Base-by-base conservation (phyloP, 164 flowering plant genomes). In the Tinospora cordifolia region DNA sequence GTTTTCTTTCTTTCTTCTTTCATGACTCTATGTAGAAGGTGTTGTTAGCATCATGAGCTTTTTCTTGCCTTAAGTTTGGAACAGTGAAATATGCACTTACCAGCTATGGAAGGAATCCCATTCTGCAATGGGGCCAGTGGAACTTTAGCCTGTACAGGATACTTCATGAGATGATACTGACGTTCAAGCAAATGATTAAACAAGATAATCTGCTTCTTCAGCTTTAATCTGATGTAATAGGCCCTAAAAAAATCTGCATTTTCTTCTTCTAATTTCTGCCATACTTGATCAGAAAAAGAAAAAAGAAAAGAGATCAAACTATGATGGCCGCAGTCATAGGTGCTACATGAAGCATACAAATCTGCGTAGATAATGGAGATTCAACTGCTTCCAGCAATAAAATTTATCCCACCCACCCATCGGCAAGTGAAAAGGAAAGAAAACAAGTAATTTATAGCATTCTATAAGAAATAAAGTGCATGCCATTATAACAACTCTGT, bases 211-310 rank as follows among this genome's bases (percentile, higher is more conserved):
- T 94, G 99, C 71, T 88, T 92, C 84, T 92, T 94, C 85, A 94
- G 75, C 78, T 91, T 88, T 60, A 94, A 80, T 81, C 99, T 86
- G 70, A 90, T 87, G 81, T 90, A 90, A 73, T 94, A 94, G 1
- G 97, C 97, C 79, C 91, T 85, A 86, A 94, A 94, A 76, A 94
- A 94, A 57, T 92, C 99, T 10, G 92, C 87, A 86, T 94, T 94
- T 81, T 92, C 97, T 82, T 94, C 97, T 83, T 94, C 97, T 82
- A 92, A 68, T 81, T 94, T 94, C 89, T 94, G 97, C 99, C 99
- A 94, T 10, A 94, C 99, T 93, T 79, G 26, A 72, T 66, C 27
- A 72, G 69, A 4, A 62, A 62, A 71, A 69, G 8, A 71, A 66
- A 76, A 67, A 15, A 59, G 34, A 68, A 47, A 69, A 34, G 6